Percentiles rank a stretch among this genome's conserved stretches.
Conservation (phyloP, 2,329 filamentous ascomycete genomes). For the Diaporthe sp. region DNA sequence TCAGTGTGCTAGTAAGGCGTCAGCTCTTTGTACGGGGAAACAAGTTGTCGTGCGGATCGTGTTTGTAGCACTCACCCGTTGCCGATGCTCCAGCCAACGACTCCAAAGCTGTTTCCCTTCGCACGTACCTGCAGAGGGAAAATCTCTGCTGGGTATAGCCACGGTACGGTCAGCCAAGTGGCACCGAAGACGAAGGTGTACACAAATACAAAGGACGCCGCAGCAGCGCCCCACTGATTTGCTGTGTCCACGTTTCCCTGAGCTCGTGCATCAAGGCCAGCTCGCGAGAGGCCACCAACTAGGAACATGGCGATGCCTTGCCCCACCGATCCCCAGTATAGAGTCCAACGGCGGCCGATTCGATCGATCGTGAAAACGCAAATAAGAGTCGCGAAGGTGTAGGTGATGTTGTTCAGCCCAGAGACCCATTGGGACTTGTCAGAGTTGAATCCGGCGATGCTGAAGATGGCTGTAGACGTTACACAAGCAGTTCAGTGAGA, state of each 20-base stretch:
- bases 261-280: neutral
- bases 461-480: conserved; percentile 63
- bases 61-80: conserved; percentile 55
- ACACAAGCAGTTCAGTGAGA: neutral
- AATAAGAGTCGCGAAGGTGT: conserved; percentile 61
- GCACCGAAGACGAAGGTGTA: conserved; percentile 70
- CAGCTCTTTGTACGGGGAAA: neutral
- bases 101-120: conserved; percentile 81
- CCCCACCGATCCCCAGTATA: neutral
- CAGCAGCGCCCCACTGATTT: neutral
- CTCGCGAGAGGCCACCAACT: neutral
- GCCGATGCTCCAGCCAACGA: conserved; percentile 82
- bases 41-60: neutral
- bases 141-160: conserved; percentile 80
- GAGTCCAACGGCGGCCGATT: neutral
- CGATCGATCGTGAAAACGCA: neutral
- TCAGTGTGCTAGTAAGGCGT: conserved; percentile 34
- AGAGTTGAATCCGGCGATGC: conserved; percentile 74
- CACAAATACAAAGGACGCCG: neutral
- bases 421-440: conserved; percentile 74
- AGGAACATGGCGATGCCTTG: neutral
- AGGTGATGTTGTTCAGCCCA: conserved; percentile 65
- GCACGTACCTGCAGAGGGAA: conserved; percentile 79
- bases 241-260: neutral
- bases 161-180: conserved; percentile 71